Conservation (phyloP, 2,329 filamentous ascomycete genomes). For the Cytospora leucostoma region DNA sequence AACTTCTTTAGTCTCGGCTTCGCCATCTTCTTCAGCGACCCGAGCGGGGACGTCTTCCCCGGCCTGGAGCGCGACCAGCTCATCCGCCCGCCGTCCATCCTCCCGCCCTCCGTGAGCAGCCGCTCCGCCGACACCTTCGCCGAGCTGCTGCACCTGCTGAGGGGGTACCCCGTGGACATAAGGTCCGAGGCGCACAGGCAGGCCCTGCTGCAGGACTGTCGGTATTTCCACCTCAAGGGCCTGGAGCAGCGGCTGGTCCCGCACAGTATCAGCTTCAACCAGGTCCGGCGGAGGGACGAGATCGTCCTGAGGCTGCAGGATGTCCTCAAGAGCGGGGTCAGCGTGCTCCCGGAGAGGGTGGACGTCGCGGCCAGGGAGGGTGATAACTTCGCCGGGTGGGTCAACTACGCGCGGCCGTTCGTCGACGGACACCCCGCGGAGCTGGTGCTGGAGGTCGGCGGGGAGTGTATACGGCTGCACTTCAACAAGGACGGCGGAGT, state of each 20-base stretch:
- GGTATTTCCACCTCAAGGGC: slow-evolving; percentile 91
- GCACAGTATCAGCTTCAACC: slow-evolving; percentile 75
- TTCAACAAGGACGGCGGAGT: slow-evolving; percentile 37
- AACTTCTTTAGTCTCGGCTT: slow-evolving; percentile 96
- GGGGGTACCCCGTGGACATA: slow-evolving; percentile 81
- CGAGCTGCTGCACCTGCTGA: slow-evolving; percentile 77
- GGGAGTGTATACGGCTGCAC: slow-evolving; percentile 63
- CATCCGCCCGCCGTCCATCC: slow-evolving; percentile 82
- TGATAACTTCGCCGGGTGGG: slow-evolving; percentile 50
- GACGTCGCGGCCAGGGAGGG: slow-evolving; percentile 21
- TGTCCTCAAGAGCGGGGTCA: slow-evolving; percentile 83
- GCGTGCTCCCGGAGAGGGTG: slow-evolving; percentile 55
- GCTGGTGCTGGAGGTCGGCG: slow-evolving; percentile 78
- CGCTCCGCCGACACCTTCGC: slow-evolving; percentile 82
- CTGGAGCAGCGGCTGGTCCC: slow-evolving; percentile 85
- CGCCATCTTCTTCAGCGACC: slow-evolving; percentile 80
- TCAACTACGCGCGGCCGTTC: slow-evolving; percentile 82
- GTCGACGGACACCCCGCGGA: slow-evolving; percentile 75
- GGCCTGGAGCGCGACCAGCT: slow-evolving; percentile 77
- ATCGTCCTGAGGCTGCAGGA: slow-evolving; percentile 82
- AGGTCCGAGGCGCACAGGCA: slow-evolving; percentile 74
- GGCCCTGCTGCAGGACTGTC: slow-evolving; percentile 74
- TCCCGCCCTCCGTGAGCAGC: slow-evolving; percentile 78
- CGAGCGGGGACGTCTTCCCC: slow-evolving; percentile 74
- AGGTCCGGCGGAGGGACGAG: slow-evolving; percentile 66